These are phyloP conservation scores for Eragrostis curvula DNA, from an alignment of 176 grass and related monocot species.

Conservation along the genomic window DNA sequence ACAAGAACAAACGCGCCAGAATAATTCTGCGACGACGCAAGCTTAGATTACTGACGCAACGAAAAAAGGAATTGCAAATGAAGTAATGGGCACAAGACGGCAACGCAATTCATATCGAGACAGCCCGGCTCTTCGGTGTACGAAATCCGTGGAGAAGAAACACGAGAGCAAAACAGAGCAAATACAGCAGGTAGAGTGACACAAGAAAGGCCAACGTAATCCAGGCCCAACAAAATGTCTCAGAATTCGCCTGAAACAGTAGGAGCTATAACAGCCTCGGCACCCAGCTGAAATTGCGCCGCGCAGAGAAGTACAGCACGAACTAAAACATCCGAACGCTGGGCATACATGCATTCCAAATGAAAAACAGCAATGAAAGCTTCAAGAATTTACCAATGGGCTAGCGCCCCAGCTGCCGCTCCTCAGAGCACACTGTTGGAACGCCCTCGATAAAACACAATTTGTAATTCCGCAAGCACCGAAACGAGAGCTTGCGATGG, in stretches of 20 bases:
- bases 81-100: too few relatives aligned
- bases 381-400: constrained; percentile 40
- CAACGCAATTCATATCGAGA: too few relatives aligned
- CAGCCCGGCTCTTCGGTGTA: background rate
- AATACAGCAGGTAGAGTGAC: background rate
- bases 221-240: too few relatives aligned
- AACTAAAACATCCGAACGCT: background rate
- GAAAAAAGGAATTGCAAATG: background rate
- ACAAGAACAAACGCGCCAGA: background rate
- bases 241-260: background rate
- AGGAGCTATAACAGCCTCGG: background rate
- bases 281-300: background rate
- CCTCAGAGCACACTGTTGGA: background rate
- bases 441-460: background rate
- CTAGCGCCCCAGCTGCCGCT: constrained; percentile 10
- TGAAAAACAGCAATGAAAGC: background rate
- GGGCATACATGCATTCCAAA: background rate
- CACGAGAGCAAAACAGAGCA: background rate
- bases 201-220: background rate
- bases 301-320: background rate
- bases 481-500: background rate
- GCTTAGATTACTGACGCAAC: background rate
- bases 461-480: background rate
- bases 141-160: background rate
- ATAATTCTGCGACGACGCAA: too few relatives aligned